Conservation (phyloP, 1,284 basidiomycete species). For the Golubevia sp. region DNA sequence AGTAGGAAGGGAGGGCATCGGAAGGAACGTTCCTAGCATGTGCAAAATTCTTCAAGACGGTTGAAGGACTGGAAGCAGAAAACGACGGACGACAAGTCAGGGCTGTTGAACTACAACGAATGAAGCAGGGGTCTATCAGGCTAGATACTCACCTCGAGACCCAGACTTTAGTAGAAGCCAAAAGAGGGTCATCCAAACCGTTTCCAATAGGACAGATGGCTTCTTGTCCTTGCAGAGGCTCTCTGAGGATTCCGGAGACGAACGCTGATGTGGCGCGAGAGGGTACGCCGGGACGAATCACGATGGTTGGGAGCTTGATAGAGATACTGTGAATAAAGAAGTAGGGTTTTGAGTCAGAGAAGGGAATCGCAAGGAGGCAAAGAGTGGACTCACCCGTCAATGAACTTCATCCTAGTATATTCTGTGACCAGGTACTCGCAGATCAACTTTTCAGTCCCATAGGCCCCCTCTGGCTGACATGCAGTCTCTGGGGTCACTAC, state of each 20-base stretch:
- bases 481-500: conserved; percentile 22
- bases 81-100: too few species aligned
- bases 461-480: conserved; percentile 26
- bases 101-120: too few species aligned
- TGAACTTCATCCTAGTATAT: conserved; percentile 28
- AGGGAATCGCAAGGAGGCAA: too few species aligned
- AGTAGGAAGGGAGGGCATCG: conserved; percentile 9
- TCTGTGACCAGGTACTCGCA: conserved; percentile 34
- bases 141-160: too few species aligned
- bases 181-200: conserved; percentile 17
- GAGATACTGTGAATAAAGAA: conserved; percentile 17
- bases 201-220: conserved; percentile 30
- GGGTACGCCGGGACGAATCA: conserved; percentile 26
- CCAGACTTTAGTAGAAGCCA: conserved; percentile 17
- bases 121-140: too few species aligned
- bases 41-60: conserved; percentile 27
- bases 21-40: conserved; percentile 23
- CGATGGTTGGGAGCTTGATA: conserved; percentile 28
- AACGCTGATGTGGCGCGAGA: conserved; percentile 30
- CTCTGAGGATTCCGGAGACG: conserved; percentile 33
- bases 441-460: conserved; percentile 35
- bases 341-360: too few species aligned
- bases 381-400: conserved; percentile 16
- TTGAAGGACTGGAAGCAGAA: conserved; percentile 19
- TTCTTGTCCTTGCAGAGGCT: conserved; percentile 22